These are phyloP conservation scores for Plantago major DNA, from an alignment of 257 asterid species.

Conservation along the genomic window DNA sequence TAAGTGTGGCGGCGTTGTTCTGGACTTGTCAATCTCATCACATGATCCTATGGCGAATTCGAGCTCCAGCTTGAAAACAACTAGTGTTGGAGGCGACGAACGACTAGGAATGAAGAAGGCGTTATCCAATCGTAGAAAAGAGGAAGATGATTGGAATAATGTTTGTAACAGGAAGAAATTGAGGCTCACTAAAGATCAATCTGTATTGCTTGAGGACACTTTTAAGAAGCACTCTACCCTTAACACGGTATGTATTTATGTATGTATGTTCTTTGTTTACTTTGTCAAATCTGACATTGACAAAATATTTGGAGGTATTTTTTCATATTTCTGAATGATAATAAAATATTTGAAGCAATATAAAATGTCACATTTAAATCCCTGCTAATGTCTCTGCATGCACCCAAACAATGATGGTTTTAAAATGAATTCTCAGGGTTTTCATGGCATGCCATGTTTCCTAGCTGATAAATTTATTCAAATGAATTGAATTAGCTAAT, in stretches of 20 bases:
- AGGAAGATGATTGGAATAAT: slow-evolving; percentile 19
- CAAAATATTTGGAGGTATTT: no score
- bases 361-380: no score
- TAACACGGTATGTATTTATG: slow-evolving; percentile 28
- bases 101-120: slow-evolving; percentile 7
- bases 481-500: no score
- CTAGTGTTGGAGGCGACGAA: slow-evolving; percentile 6
- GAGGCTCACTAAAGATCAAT: slow-evolving; percentile 51
- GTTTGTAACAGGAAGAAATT: slow-evolving; percentile 36
- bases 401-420: no score
- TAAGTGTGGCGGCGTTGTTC: slow-evolving; percentile 17
- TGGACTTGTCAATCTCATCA: slow-evolving; percentile 32
- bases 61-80: slow-evolving; percentile 21
- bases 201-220: slow-evolving; percentile 44
- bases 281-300: no score
- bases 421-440: no score
- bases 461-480: no score
- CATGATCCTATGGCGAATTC: not conserved
- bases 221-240: slow-evolving; percentile 42
- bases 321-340: no score
- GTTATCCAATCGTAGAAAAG: not conserved
- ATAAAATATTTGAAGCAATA: no score
- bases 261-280: not conserved
- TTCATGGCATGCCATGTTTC: no score
- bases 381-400: no score